Evolutionary conservation across 768 basidiomycete species (phyloP).

Genomic region (Lentinula lateritia): DNA sequence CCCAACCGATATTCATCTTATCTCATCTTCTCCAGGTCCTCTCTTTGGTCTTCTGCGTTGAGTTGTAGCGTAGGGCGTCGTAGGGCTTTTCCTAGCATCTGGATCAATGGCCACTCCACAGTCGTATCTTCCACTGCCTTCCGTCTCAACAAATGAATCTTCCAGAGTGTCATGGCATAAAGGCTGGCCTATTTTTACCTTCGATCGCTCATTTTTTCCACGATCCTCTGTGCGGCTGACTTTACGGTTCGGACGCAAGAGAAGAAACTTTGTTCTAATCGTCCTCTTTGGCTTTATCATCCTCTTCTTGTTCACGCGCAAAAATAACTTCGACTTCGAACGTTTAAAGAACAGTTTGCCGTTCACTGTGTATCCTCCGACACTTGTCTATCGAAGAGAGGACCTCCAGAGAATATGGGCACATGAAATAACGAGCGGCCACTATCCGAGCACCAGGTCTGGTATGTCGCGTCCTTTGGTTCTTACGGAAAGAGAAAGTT

Average conservation of each 20-base stretch:
- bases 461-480: slow-evolving; percentile 42
- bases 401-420: slow-evolving; percentile 90
- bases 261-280: slow-evolving; percentile 24
- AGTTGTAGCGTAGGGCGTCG: too few species aligned
- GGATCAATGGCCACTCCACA: background rate
- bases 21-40: too few species aligned
- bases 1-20: too few species aligned
- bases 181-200: slow-evolving; percentile 18
- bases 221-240: slow-evolving; percentile 49
- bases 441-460: slow-evolving; percentile 80
- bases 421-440: slow-evolving; percentile 92
- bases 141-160: background rate
- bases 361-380: slow-evolving; percentile 54
- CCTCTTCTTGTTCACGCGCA: slow-evolving; percentile 53
- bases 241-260: slow-evolving; percentile 50
- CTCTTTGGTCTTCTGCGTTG: too few species aligned
- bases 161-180: background rate
- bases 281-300: slow-evolving; percentile 43
- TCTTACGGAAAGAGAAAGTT: background rate
- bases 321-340: slow-evolving; percentile 42
- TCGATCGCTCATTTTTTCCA: slow-evolving; percentile 50
- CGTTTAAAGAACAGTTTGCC: slow-evolving; percentile 55
- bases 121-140: slow-evolving; percentile 7
- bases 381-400: slow-evolving; percentile 68
- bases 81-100: too few species aligned